Conservation (phyloP, 768 basidiomycete genomes). For the Trametes cubensis region DNA sequence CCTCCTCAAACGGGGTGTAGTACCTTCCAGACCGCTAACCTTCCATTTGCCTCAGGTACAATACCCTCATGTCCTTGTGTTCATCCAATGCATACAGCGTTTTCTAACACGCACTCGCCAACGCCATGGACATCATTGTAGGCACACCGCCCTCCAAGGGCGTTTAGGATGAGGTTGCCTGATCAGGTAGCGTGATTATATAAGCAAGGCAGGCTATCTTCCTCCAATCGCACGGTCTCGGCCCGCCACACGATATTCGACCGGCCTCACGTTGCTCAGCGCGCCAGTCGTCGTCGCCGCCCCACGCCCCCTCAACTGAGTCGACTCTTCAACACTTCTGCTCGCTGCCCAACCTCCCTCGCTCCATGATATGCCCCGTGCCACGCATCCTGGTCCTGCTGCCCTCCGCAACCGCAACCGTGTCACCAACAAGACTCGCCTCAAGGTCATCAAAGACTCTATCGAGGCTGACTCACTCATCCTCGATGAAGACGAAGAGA, state of each 20-base stretch:
- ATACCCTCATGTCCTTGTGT: not conserved
- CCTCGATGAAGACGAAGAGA: constrained; percentile 86
- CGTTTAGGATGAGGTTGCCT: constrained; percentile 6
- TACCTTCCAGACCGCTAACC: too few relatives aligned
- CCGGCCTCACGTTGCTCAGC: constrained; percentile 32
- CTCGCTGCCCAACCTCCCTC: constrained; percentile 39
- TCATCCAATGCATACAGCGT: not conserved
- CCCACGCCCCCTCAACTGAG: constrained; percentile 30
- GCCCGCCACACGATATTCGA: constrained; percentile 27
- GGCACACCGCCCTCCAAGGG: not conserved
- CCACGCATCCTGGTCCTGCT: constrained; percentile 73
- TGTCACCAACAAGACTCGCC: constrained; percentile 90
- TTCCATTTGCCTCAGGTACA: not conserved
- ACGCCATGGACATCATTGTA: too few relatives aligned
- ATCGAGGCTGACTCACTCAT: constrained; percentile 80
- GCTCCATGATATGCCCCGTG: constrained; percentile 89
- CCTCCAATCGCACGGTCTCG: constrained; percentile 19
- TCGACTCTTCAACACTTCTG: constrained; percentile 28
- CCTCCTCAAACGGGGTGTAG: too few relatives aligned
- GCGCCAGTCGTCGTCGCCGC: constrained; percentile 35
- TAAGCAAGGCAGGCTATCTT: constrained; percentile 17
- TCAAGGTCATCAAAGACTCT: constrained; percentile 80
- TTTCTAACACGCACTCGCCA: not conserved
- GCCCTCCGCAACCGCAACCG: constrained; percentile 86
- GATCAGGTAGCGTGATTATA: constrained; percentile 14